These are phyloP conservation scores for Leccinellum luteum DNA, from an alignment of 768 basidiomycete species.

Conservation along the genomic window DNA sequence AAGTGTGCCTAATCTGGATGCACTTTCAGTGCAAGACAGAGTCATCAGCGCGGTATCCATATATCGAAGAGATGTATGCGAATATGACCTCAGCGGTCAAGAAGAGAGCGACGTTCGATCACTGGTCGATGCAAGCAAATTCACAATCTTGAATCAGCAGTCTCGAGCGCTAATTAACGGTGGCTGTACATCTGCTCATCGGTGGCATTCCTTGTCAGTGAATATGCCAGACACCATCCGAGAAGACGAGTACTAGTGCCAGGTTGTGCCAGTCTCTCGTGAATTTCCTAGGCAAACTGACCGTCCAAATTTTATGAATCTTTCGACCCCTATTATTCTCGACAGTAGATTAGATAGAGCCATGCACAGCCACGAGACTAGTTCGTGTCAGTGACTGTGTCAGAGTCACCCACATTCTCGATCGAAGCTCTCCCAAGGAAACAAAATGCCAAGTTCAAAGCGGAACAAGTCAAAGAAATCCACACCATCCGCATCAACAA, in stretches of 20 bases:
- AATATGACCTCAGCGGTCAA: neutral
- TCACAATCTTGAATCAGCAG: neutral
- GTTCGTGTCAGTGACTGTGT: too few relatives aligned
- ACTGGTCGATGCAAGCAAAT: neutral
- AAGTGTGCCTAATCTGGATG: slow-evolving; percentile 33
- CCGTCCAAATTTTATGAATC: too few relatives aligned
- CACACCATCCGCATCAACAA: slow-evolving; percentile 25
- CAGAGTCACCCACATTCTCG: neutral
- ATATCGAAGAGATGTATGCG: neutral
- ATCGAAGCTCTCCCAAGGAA: neutral
- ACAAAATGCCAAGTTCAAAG: slow-evolving; percentile 38
- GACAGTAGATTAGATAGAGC: too few relatives aligned
- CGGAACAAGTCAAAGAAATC: slow-evolving; percentile 55
- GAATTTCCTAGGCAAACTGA: too few relatives aligned
- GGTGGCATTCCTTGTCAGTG: too few relatives aligned
- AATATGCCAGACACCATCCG: too few relatives aligned
- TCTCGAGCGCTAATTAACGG: neutral
- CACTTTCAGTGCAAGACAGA: slow-evolving; percentile 28
- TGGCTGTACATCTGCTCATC: neutral
- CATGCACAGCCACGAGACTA: neutral
- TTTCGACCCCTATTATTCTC: too few relatives aligned
- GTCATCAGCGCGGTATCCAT: slow-evolving; percentile 19
- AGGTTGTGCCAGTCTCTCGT: too few relatives aligned
- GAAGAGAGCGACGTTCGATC: neutral
- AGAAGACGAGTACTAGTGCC: neutral